phyloP scores from a whole-genome alignment of 257 asterid genomes.

The Solanum corneliomulleri region DNA sequence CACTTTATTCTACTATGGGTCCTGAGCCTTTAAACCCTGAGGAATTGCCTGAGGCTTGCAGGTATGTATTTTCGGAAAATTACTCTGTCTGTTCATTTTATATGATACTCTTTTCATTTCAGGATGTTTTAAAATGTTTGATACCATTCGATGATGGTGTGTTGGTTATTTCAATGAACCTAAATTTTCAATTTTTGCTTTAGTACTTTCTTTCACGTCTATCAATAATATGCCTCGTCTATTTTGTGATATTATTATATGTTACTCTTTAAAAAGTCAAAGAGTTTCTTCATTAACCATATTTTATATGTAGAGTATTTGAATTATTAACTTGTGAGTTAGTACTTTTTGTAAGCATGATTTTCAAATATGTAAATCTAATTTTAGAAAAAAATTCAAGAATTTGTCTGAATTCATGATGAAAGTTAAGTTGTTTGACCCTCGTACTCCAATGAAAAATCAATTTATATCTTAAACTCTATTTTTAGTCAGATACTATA shows the following conservation, averaged over 20 bases:
- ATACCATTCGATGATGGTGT: background rate
- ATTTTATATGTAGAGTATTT: background rate
- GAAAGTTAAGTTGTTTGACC: background rate
- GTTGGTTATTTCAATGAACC: background rate
- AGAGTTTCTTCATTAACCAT: background rate
- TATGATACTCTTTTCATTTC: background rate
- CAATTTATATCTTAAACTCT: too few relatives aligned
- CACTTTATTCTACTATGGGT: conserved; percentile 4
- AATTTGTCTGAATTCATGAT: background rate
- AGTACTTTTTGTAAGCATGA: background rate
- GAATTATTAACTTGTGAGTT: background rate
- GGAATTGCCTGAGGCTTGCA: conserved; percentile 43
- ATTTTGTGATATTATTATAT: background rate
- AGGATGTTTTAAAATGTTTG: background rate
- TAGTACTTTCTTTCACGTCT: background rate
- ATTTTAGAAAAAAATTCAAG: background rate
- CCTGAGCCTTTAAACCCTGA: conserved; percentile 35
- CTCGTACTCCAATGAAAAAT: too few relatives aligned
- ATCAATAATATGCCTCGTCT: background rate
- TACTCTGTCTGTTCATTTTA: background rate
- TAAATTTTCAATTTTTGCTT: background rate
- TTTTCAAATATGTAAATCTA: background rate
- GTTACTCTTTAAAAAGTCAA: background rate
- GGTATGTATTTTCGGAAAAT: conserved; percentile 7
- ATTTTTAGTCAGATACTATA: too few relatives aligned